A percentile compares a stretch with the other conserved stretches of the same genome.
phyloP scores from a whole-genome alignment of 441 rosid species.

The Populus hybrid region DNA sequence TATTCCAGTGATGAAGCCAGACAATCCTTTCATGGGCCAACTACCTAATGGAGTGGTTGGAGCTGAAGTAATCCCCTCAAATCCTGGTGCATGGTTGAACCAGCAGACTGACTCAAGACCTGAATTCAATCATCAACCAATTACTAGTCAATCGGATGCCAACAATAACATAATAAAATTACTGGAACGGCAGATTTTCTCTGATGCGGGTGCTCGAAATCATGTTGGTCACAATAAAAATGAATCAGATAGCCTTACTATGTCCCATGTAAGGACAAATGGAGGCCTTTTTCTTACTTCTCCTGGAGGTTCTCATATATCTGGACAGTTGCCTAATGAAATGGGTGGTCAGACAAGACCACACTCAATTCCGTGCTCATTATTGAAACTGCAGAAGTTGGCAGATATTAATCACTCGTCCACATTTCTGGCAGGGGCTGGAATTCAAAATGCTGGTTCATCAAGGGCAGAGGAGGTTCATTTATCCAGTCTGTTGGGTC shows the following conservation, averaged over 20 bases:
- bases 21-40: conserved; percentile 24
- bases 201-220: conserved; percentile 26
- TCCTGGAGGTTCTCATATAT: conserved; percentile 15
- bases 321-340: conserved; percentile 14
- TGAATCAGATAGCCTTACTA: conserved; percentile 17
- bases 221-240: conserved; percentile 16
- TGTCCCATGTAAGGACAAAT: conserved; percentile 19
- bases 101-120: conserved; percentile 39
- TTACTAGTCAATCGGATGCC: conserved; percentile 21
- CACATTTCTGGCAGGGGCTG: conserved; percentile 10
- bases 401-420: conserved; percentile 22
- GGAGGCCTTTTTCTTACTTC: conserved; percentile 18
- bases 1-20: conserved; percentile 21
- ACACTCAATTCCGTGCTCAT: conserved; percentile 18
- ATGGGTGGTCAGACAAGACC: conserved; percentile 14
- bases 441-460: conserved; percentile 22
- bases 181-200: conserved; percentile 39
- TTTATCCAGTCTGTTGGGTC: conserved; percentile 23
- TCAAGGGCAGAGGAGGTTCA: conserved; percentile 31
- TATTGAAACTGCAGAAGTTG: conserved; percentile 18
- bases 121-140: conserved; percentile 29
- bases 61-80: conserved; percentile 40
- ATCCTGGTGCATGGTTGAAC: conserved; percentile 42
- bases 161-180: conserved; percentile 31
- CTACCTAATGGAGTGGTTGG: conserved; percentile 29